Conservation (phyloP, 75 land plant species). For the Selaginella tamariscina region DNA sequence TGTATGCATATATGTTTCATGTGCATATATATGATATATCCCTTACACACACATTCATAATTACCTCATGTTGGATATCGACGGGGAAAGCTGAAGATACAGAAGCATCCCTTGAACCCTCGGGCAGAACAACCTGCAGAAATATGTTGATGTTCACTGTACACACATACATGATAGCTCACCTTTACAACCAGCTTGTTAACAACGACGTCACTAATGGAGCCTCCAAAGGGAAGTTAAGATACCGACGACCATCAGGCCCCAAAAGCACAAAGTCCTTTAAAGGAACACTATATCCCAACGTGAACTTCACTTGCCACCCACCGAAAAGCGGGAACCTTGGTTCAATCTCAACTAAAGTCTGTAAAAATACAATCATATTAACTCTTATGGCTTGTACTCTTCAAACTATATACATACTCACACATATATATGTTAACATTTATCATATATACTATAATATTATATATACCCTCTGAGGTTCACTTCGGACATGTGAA, state of each 20-base stretch:
- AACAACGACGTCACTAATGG: constrained; percentile 56
- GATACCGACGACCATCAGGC: constrained; percentile 58
- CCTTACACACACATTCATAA: too few relatives aligned
- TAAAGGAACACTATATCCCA: constrained; percentile 89
- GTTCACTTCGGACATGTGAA: constrained; percentile 65
- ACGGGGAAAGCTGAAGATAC: constrained; percentile 54
- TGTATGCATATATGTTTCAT: too few relatives aligned
- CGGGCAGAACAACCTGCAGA: constrained; percentile 96
- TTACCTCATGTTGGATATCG: constrained; percentile 49
- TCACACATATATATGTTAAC: not conserved
- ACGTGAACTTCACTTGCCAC: constrained; percentile 85
- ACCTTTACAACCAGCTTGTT: constrained; percentile 66
- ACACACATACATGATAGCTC: too few relatives aligned
- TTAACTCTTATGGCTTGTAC: too few relatives aligned
- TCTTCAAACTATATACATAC: constrained; percentile 13
- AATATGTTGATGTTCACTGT: too few relatives aligned
- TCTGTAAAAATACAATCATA: constrained; percentile 38
- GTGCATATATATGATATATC: too few relatives aligned
- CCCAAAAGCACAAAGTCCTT: constrained; percentile 62
- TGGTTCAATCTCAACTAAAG: constrained; percentile 86
- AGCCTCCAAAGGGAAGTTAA: constrained; percentile 63
- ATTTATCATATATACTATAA: not conserved
- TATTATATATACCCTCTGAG: constrained; percentile 30
- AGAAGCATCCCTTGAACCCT: constrained; percentile 68
- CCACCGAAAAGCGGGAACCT: constrained; percentile 96